phyloP scores from a whole-genome alignment of 108 stramenopile species.

The Nitzschia sp. region DNA sequence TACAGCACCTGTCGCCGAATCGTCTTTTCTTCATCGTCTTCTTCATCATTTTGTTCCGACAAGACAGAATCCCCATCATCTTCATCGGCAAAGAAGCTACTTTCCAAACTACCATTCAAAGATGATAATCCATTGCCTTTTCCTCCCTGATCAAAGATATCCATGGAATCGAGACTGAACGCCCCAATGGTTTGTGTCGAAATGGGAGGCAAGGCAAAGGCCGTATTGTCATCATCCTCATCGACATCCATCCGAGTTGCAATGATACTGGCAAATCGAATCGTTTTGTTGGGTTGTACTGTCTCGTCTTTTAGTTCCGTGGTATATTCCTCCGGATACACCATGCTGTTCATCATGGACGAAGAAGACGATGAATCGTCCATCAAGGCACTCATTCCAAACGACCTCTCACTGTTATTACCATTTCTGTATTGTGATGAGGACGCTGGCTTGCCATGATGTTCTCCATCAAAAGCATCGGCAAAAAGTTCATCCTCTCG shows the following conservation, averaged over 20 bases:
- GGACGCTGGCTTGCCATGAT: too few species aligned
- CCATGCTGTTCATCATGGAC: too few species aligned
- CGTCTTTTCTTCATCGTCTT: constrained; percentile 6
- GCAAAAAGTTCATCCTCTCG: too few species aligned
- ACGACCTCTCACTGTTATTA: too few species aligned
- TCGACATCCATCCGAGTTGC: constrained; percentile 1
- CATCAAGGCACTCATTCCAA: too few species aligned
- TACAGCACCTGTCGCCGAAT: background rate
- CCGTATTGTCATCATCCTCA: background rate
- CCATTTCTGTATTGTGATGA: too few species aligned
- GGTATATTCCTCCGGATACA: too few species aligned
- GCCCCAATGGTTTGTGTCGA: background rate
- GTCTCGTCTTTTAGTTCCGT: too few species aligned
- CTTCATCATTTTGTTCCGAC: background rate
- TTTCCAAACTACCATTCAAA: background rate
- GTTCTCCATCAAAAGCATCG: too few species aligned
- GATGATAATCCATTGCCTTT: background rate
- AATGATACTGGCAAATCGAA: background rate
- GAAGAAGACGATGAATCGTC: too few species aligned
- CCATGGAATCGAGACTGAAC: background rate
- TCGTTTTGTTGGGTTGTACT: background rate
- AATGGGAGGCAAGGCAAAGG: background rate
- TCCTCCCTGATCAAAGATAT: constrained; percentile 5
- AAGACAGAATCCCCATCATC: constrained; percentile 13
- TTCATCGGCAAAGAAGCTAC: background rate